Evolutionary conservation across 164 flowering plant species (phyloP).

Genomic region (Berberis thunbergii): DNA sequence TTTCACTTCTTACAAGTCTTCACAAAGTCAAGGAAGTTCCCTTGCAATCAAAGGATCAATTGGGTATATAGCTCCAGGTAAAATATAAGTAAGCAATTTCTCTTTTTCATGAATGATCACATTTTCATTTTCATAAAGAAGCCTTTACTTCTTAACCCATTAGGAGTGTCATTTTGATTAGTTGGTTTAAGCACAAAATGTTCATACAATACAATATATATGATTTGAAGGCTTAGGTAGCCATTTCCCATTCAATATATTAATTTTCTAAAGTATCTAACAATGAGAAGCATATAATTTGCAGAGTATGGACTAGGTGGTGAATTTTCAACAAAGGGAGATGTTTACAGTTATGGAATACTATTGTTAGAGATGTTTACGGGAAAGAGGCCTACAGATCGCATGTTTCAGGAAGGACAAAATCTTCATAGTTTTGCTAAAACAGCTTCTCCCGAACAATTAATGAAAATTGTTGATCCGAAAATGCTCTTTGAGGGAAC

Average conservation of each 20-base stretch:
- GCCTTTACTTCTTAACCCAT: background rate
- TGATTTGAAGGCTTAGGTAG: background rate
- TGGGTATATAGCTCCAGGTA: background rate
- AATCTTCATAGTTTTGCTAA: too few relatives aligned
- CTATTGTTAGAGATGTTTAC: constrained; percentile 1
- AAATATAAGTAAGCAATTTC: background rate
- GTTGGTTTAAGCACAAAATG: too few relatives aligned
- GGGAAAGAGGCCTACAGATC: background rate
- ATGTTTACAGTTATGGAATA: background rate
- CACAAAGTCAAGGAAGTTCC: background rate
- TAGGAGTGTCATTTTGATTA: background rate
- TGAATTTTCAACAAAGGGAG: background rate
- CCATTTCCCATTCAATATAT: background rate
- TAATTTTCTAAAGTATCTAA: background rate
- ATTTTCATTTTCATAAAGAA: background rate
- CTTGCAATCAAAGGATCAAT: background rate
- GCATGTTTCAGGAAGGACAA: background rate
- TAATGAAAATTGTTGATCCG: too few relatives aligned
- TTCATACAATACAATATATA: too few relatives aligned
- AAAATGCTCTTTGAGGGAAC: too few relatives aligned
- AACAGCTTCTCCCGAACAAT: too few relatives aligned
- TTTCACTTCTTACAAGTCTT: background rate
- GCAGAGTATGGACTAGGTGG: background rate
- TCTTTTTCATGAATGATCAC: background rate
- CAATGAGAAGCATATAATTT: too few relatives aligned